phyloP scores from a whole-genome alignment of 352 stramenopile species.

The Phytophthora parvispora region DNA sequence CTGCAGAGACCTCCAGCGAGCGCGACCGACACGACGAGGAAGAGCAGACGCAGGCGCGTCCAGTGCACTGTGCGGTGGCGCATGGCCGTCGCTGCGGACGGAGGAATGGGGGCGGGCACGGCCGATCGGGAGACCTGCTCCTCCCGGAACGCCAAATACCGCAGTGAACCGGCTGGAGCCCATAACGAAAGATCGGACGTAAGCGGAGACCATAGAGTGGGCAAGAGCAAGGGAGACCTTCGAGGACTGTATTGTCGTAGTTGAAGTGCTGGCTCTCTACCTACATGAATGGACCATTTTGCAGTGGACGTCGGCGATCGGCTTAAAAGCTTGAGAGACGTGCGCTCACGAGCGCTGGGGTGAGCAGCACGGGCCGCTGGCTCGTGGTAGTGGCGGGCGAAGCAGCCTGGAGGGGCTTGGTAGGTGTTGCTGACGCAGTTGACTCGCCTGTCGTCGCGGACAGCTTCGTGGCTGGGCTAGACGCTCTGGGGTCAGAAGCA shows the following conservation, averaged over 20 bases:
- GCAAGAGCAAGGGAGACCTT: not conserved
- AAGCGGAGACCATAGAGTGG: slow-evolving; percentile 9
- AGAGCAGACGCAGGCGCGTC: slow-evolving; percentile 26
- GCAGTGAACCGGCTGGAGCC: not conserved
- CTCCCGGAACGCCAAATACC: slow-evolving; percentile 4
- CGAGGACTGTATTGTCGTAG: not conserved
- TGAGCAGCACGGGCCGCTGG: not conserved
- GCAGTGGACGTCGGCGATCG: not conserved
- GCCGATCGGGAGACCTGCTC: slow-evolving; percentile 7
- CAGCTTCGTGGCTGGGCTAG: not conserved
- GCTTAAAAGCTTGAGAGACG: not conserved
- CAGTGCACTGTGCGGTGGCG: not conserved
- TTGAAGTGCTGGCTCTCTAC: slow-evolving; percentile 22
- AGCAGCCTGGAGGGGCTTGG: not conserved
- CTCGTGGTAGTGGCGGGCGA: too few relatives aligned
- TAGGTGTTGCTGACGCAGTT: too few relatives aligned
- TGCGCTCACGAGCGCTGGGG: slow-evolving; percentile 5
- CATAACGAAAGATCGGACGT: slow-evolving; percentile 16
- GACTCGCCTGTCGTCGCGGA: too few relatives aligned
- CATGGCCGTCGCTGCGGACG: slow-evolving; percentile 1
- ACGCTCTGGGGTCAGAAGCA: too few relatives aligned
- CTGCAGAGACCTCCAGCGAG: slow-evolving; percentile 12
- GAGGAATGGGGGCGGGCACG: slow-evolving; percentile 9
- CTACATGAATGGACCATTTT: not conserved
- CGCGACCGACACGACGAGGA: slow-evolving; percentile 12